These are phyloP conservation scores for Pleurotus giganteus DNA, from an alignment of 768 basidiomycete genomes.

Conservation along the genomic window DNA sequence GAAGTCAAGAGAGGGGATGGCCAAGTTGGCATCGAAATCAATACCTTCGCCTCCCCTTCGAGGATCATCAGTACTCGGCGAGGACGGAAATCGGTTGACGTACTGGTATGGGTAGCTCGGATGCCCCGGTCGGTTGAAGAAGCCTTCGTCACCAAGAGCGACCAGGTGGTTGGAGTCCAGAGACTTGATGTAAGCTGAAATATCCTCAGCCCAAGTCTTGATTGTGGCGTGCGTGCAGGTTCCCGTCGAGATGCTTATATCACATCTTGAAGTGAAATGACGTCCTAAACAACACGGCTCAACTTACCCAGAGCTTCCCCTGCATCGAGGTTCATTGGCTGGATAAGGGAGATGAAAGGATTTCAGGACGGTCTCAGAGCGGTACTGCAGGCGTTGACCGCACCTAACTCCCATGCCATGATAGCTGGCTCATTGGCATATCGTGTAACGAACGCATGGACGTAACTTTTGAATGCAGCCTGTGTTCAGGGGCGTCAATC, in stretches of 20 bases:
- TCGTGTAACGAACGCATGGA: constrained; percentile 24
- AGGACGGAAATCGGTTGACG: neutral
- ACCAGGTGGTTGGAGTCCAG: constrained; percentile 36
- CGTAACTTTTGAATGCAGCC: constrained; percentile 33
- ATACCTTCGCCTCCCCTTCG: constrained; percentile 53
- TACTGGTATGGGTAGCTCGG: constrained; percentile 57
- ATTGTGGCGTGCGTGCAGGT: constrained; percentile 28
- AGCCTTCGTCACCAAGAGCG: constrained; percentile 61
- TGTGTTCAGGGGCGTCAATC: constrained; percentile 13
- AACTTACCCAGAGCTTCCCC: constrained; percentile 12
- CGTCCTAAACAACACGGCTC: constrained; percentile 7
- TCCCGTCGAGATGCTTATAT: constrained; percentile 29
- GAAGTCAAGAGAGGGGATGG: constrained; percentile 56
- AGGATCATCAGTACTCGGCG: neutral
- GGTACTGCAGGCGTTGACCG: no score
- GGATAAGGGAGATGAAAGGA: constrained; percentile 14
- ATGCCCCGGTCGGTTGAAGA: constrained; percentile 50
- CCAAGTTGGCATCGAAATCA: constrained; percentile 60
- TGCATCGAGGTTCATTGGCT: constrained; percentile 20
- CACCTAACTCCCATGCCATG: constrained; percentile 29
- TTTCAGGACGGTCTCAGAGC: constrained; percentile 18
- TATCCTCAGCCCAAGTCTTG: constrained; percentile 27
- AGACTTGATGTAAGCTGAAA: constrained; percentile 23
- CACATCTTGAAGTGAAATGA: neutral
- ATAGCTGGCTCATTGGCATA: constrained; percentile 25